phyloP scores from a whole-genome alignment of 805 yeast species.

The Pichia occidentalis region DNA sequence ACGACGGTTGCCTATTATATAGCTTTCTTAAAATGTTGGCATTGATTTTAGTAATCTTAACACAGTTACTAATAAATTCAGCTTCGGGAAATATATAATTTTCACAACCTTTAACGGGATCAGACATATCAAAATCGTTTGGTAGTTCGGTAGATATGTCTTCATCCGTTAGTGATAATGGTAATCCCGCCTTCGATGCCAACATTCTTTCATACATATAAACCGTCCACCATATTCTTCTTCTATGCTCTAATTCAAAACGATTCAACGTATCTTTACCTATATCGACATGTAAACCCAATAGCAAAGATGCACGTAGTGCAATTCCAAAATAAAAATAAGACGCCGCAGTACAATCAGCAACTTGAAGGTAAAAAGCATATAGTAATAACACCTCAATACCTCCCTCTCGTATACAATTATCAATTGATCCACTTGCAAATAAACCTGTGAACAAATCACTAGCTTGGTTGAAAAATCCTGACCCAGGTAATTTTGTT shows the following conservation, averaged over 20 bases:
- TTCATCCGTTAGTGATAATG: slow-evolving; percentile 71
- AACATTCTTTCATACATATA: slow-evolving; percentile 56
- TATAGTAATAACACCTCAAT: slow-evolving; percentile 67
- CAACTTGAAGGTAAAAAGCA: slow-evolving; percentile 76
- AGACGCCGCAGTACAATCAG: slow-evolving; percentile 77
- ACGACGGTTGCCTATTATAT: slow-evolving; percentile 69
- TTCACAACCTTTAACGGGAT: slow-evolving; percentile 53
- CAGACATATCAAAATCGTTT: slow-evolving; percentile 58
- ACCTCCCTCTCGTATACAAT: slow-evolving; percentile 72
- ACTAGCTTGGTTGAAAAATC: slow-evolving; percentile 74
- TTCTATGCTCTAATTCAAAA: slow-evolving; percentile 46
- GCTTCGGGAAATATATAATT: slow-evolving; percentile 74
- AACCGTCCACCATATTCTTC: slow-evolving; percentile 36
- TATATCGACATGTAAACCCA: slow-evolving; percentile 80
- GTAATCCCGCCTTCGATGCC: slow-evolving; percentile 76
- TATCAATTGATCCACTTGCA: slow-evolving; percentile 75
- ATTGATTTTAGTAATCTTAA: slow-evolving; percentile 70
- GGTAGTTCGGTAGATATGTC: slow-evolving; percentile 77
- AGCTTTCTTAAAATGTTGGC: slow-evolving; percentile 63
- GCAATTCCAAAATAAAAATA: slow-evolving; percentile 78
- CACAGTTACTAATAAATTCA: slow-evolving; percentile 69
- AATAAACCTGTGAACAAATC: slow-evolving; percentile 69
- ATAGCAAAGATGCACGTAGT: slow-evolving; percentile 58
- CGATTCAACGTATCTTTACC: slow-evolving; percentile 53
- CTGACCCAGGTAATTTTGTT: slow-evolving; percentile 67